Percentiles rank a stretch among this genome's conserved stretches.
These are phyloP conservation scores for Trichosphaerium sp. DNA, from an alignment of 78 protist genomes.

Conservation along the genomic window DNA sequence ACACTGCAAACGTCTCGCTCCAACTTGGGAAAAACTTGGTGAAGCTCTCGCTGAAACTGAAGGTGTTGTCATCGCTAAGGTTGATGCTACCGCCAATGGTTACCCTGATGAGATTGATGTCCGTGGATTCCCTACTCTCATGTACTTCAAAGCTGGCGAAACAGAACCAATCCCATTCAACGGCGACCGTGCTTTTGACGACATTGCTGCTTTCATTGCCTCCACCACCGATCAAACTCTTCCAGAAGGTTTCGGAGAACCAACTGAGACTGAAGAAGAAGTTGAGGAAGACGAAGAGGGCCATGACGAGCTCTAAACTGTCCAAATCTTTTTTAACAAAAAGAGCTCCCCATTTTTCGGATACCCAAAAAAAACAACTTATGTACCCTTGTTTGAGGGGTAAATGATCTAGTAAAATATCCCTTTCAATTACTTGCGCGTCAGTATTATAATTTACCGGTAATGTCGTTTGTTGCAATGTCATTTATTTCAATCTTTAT, in stretches of 20 bases:
- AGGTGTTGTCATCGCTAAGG: constrained; percentile 64
- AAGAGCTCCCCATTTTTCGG: too few relatives aligned
- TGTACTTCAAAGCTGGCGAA: constrained; percentile 44
- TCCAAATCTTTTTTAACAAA: too few relatives aligned
- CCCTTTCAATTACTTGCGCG: too few relatives aligned
- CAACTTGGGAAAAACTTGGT: constrained; percentile 62
- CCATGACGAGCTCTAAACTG: constrained; percentile 19
- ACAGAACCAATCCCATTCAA: constrained; percentile 31
- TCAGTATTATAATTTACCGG: too few relatives aligned
- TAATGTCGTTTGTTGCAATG: too few relatives aligned
- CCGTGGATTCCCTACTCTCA: constrained; percentile 75
- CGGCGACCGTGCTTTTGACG: constrained; percentile 8
- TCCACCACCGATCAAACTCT: constrained; percentile 9
- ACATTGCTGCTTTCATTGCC: constrained; percentile 14
- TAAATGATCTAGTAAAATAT: too few relatives aligned
- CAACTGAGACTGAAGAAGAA: not conserved
- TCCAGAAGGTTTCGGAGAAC: not conserved
- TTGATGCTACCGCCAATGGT: constrained; percentile 65
- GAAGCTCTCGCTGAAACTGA: not conserved
- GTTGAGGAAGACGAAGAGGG: not conserved
- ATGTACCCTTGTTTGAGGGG: too few relatives aligned
- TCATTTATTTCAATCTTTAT: too few relatives aligned
- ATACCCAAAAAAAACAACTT: too few relatives aligned
- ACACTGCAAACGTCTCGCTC: constrained; percentile 60
- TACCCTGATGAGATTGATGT: constrained; percentile 15